Base-by-base conservation (phyloP, 2,329 filamentous ascomycete genomes). In the Ophiosphaerella narmari region DNA sequence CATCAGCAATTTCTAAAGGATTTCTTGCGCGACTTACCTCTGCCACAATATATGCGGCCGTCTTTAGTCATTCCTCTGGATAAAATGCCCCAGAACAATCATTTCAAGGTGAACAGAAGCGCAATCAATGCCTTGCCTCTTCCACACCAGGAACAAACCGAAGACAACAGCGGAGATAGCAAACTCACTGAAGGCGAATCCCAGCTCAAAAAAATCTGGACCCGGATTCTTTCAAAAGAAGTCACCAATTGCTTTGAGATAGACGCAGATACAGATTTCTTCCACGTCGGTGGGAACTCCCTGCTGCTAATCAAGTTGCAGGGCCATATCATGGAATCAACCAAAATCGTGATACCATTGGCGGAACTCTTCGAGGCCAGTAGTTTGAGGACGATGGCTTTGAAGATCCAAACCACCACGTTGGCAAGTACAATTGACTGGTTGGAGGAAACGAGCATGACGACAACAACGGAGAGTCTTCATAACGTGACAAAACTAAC, bases 351-450 rank as follows among this genome's bases (percentile, higher is more conserved):
- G 2, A 5, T 79, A 0, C 50, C 58, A 0, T 57, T 81, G 1
- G 12, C 63, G 1, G 55, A 77, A 0, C 63, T 82, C 1, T 71
- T 78, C 36, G 54, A 70, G 3, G 46, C 59, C 1, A 76, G 65
- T 49, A 77, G 74, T 0, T 64, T 82, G 0, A 58, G 59, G 0
- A 38, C 31, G 1, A 79, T 82, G 76, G 74, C 77, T 37, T 8
- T 29, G 48, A 48, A 41, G n/a, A 42, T 39, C 72, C 4, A 43
- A 12, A 5, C 4, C 5, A 34, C 33, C n/a, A 16, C n/a, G 3
- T 12, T 4, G 13, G 18, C 24, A n/a, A 11, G 11, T 7, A 16
- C 4, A 1, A 39, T 77, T 35, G 63, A 75, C 48, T 79, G 77
- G 77, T 64, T 71, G 1, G 13, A 40, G 4, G 76, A 79, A 52